Percentiles rank a stretch among this genome's conserved stretches.
Evolutionary conservation across 2,329 filamentous ascomycete species (phyloP).

Genomic region (Cercospora janseana): DNA sequence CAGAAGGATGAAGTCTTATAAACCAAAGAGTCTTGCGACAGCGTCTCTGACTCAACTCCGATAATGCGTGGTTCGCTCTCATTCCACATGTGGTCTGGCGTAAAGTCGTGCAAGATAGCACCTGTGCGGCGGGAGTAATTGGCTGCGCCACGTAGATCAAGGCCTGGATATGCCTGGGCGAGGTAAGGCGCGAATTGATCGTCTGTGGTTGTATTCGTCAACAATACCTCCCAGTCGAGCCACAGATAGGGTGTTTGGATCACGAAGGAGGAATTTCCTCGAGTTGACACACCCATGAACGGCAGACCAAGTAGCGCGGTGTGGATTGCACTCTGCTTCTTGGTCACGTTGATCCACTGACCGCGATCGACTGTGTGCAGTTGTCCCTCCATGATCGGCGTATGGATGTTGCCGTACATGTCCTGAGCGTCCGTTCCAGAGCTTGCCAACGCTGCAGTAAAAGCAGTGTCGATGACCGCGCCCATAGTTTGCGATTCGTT

Average conservation of each 20-base stretch:
- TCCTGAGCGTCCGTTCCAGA: constrained; percentile 20
- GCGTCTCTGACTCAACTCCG: neutral
- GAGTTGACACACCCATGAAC: neutral
- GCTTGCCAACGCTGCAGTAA: neutral
- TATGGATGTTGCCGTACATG: constrained; percentile 22
- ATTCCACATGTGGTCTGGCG: neutral
- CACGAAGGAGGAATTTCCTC: neutral
- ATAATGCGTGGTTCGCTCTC: neutral
- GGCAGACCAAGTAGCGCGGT: neutral
- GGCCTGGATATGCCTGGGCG: neutral
- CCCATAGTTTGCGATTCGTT: neutral
- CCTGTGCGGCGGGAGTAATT: neutral
- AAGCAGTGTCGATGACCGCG: neutral
- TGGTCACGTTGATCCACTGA: neutral
- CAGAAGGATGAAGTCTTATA: too few relatives aligned
- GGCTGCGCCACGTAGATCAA: neutral
- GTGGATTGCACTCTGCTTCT: neutral
- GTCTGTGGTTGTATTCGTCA: neutral
- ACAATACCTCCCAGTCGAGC: neutral
- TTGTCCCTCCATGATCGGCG: constrained; percentile 18
- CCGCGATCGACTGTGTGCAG: constrained; percentile 19
- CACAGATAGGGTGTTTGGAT: neutral
- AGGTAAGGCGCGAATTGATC: neutral
- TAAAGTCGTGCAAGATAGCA: neutral
- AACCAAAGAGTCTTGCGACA: too few relatives aligned